Base-by-base conservation (phyloP, 257 asterid genomes). In the Lavandula angustifolia region DNA sequence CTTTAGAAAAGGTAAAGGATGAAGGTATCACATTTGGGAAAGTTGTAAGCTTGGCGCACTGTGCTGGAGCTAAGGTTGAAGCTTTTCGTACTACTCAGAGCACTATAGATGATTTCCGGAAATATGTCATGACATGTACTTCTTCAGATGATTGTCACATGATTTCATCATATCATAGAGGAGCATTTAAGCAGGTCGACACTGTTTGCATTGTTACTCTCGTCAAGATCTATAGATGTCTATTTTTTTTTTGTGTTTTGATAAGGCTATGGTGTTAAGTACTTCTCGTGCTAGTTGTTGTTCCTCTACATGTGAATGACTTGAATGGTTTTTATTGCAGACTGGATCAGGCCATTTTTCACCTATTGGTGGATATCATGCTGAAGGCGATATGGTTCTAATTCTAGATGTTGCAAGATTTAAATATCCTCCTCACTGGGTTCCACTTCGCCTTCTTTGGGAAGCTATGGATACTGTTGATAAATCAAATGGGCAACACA, bases 381-480 rank as follows among this genome's bases (percentile, higher is more conserved):
- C 91, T 57, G 95, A 82, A 73, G 85, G 67, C 55, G 99, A 94
- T 75, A 94, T 94, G 99, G 99, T 92, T n/a, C 73, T 94, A 81
- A 90, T 94, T 80, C 84, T 94, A 71, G 99, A 94, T 74, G 97
- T 90, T 76, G 99, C 99, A 46, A 86, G 99, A 81, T 94, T 94
- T 63, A 94, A 94, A 79, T 94, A 94, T 79, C 99, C 99, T 54
- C 99, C 99, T 68, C 99, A 94, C 56, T 94, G 99, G 99, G 95
- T 94, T 78, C 97, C 99, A 62, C 89, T 94, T 33, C 55, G 76
- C 48, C 95, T 94, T 73, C 96, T 94, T 46, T 94, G 99, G 99
- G 88, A 94, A 78, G 99, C 99, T 58, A 94, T 94, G 97, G 71
- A 82, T 75, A 87, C 99, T 63, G 73, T 87, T 40, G 99, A 94